Evolutionary conservation across 257 asterid species (phyloP).

Genomic region (Lantana camara): DNA sequence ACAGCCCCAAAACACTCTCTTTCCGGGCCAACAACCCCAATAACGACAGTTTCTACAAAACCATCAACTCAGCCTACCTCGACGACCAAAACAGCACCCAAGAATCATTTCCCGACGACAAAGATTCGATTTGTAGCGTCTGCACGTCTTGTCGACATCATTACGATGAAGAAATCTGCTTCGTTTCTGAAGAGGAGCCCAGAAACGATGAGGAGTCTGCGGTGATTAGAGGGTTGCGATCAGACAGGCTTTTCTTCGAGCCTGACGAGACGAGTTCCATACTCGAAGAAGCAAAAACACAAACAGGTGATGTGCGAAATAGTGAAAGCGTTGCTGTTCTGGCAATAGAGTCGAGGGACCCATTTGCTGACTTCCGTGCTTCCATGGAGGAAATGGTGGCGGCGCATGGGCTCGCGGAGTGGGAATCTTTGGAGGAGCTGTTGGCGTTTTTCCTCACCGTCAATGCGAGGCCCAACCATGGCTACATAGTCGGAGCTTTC

Average conservation of each 20-base stretch:
- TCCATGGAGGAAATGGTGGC: slow-evolving; percentile 92
- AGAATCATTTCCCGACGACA: neutral
- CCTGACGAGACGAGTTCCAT: slow-evolving; percentile 69
- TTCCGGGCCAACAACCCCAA: slow-evolving; percentile 40
- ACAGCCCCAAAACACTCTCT: slow-evolving; percentile 58
- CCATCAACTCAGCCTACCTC: slow-evolving; percentile 36
- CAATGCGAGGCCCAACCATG: slow-evolving; percentile 52
- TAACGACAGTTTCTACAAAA: slow-evolving; percentile 27
- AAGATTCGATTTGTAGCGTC: neutral
- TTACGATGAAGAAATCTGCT: slow-evolving; percentile 2
- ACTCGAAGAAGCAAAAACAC: slow-evolving; percentile 39
- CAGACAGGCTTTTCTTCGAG: slow-evolving; percentile 75
- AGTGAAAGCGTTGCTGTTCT: slow-evolving; percentile 32
- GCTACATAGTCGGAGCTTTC: slow-evolving; percentile 70
- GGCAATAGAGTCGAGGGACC: slow-evolving; percentile 66
- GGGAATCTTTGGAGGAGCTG: slow-evolving; percentile 70
- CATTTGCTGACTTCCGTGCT: slow-evolving; percentile 56
- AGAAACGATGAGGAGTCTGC: slow-evolving; percentile 29
- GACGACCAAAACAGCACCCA: slow-evolving; percentile 11
- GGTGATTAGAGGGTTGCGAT: slow-evolving; percentile 49
- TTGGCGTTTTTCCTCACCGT: slow-evolving; percentile 55
- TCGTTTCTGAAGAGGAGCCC: neutral
- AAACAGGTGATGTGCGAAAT: neutral
- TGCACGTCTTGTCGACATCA: neutral
- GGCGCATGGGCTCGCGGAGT: slow-evolving; percentile 44